Conservation (phyloP, 345 rosid genomes). For the Eucalyptus virginea region DNA sequence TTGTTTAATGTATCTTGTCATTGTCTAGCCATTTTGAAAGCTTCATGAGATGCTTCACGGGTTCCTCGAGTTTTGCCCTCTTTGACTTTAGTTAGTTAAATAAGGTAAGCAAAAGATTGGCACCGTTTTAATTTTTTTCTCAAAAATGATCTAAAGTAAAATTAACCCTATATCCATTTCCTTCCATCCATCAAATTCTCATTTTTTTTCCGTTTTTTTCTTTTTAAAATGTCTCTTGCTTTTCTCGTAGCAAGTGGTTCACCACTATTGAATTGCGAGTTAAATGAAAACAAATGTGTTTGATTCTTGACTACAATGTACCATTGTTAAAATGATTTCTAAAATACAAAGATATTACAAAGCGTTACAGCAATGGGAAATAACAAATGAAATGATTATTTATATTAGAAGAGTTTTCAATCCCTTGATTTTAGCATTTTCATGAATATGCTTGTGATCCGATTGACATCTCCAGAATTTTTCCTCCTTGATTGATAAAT, state of each 20-base stretch:
- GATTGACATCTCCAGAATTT: neutral
- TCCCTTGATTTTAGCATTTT: neutral
- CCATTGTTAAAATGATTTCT: neutral
- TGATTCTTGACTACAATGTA: neutral
- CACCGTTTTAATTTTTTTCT: neutral
- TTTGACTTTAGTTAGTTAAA: neutral
- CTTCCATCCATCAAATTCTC: neutral
- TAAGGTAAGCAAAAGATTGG: neutral
- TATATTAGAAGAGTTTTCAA: neutral
- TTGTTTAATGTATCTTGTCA: neutral
- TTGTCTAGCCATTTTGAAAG: neutral
- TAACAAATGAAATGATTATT: neutral
- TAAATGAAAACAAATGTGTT: neutral
- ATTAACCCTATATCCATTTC: neutral
- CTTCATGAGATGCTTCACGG: neutral
- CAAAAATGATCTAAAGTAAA: neutral
- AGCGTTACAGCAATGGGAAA: neutral
- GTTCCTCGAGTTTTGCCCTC: neutral
- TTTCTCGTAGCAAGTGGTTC: neutral
- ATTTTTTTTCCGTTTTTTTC: neutral
- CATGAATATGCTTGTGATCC: neutral
- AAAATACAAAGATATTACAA: neutral
- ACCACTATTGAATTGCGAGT: neutral
- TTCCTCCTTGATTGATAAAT: neutral
- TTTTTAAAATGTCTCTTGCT: neutral